Conservation (phyloP, 768 basidiomycete species). For the Auriculariales sp. region DNA sequence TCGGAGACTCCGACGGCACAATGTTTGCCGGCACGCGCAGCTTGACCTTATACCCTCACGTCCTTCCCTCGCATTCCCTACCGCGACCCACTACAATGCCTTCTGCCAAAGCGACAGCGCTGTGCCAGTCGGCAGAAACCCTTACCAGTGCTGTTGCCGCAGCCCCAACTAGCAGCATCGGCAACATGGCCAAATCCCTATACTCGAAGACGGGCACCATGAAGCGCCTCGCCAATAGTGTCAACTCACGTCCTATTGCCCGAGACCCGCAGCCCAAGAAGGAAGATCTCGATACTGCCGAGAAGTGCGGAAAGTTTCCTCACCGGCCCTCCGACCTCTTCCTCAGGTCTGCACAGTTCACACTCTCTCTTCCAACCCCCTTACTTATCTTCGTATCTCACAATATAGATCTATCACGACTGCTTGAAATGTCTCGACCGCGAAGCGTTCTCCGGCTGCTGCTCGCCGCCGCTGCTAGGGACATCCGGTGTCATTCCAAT, state of each 20-base stretch:
- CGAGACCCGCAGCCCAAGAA: slow-evolving; percentile 17
- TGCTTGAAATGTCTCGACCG: slow-evolving; percentile 42
- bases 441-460: slow-evolving; percentile 39
- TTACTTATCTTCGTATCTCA: neutral
- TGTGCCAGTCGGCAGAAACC: slow-evolving; percentile 20
- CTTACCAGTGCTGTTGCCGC: slow-evolving; percentile 27
- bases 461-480: slow-evolving; percentile 49
- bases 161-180: slow-evolving; percentile 21
- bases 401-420: slow-evolving; percentile 41
- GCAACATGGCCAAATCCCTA: slow-evolving; percentile 23
- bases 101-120: slow-evolving; percentile 16
- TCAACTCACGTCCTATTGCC: slow-evolving; percentile 10
- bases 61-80: too few relatives aligned
- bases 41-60: too few relatives aligned
- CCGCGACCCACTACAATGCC: slow-evolving; percentile 11
- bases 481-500: slow-evolving; percentile 49
- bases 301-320: slow-evolving; percentile 37
- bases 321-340: slow-evolving; percentile 42
- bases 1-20: too few relatives aligned
- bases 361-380: neutral
- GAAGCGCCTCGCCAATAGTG: slow-evolving; percentile 9
- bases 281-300: slow-evolving; percentile 32
- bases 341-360: slow-evolving; percentile 26
- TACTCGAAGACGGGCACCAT: slow-evolving; percentile 22
- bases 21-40: too few relatives aligned